Conservation (phyloP, 106 monocot species). For the Dendrobium catenatum region DNA sequence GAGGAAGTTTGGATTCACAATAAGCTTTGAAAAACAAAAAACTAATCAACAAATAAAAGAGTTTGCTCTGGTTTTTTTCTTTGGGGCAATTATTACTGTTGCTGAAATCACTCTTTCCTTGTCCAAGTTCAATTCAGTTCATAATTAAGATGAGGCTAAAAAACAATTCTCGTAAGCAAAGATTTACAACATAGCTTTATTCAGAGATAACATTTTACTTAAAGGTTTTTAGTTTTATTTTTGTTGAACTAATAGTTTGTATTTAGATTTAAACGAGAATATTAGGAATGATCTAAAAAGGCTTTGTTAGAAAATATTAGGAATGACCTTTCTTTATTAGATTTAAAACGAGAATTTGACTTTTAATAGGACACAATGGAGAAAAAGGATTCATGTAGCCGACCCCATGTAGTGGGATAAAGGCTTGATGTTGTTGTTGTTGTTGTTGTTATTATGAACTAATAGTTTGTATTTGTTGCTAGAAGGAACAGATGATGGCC, state of each 20-base stretch:
- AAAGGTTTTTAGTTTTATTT: neutral
- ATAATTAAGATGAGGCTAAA: neutral
- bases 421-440: no score
- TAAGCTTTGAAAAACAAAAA: neutral
- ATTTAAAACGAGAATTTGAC: no score
- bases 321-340: no score
- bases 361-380: no score
- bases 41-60: no score
- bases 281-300: no score
- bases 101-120: neutral
- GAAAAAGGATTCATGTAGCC: no score
- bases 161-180: neutral
- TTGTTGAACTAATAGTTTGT: neutral
- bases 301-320: no score
- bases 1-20: neutral
- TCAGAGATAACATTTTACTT: neutral
- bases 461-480: neutral
- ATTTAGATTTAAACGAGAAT: no score
- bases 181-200: neutral
- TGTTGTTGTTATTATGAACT: no score
- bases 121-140: neutral
- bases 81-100: neutral
- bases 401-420: no score
- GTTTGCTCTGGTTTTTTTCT: neutral
- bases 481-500: slow-evolving; percentile 65